Percentiles rank a stretch among this genome's conserved stretches.
Evolutionary conservation across 2,329 filamentous ascomycete species (phyloP).

Genomic region (Fragosphaeria purpurea): DNA sequence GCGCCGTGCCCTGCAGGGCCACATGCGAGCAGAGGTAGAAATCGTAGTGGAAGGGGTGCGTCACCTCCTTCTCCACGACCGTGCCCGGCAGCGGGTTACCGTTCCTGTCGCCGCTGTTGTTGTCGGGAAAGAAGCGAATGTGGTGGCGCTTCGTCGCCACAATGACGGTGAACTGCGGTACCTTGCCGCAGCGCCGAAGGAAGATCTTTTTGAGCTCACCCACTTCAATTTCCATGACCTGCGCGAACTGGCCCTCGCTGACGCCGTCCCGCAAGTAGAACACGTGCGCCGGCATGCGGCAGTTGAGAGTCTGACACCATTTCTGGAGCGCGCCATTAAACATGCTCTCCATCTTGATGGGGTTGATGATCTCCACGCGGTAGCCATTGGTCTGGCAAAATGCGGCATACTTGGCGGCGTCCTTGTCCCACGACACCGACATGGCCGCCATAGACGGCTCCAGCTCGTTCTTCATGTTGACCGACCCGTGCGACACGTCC

Average conservation of each 20-base stretch:
- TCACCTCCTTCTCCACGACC: conserved; percentile 80
- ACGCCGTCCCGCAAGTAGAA: conserved; percentile 94
- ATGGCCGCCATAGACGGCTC: conserved; percentile 76
- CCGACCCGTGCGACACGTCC: conserved; percentile 77
- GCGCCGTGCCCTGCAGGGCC: conserved; percentile 88
- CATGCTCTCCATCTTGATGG: conserved; percentile 54
- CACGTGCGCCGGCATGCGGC: conserved; percentile 59
- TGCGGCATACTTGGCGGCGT: conserved; percentile 67
- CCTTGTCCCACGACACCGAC: conserved; percentile 66
- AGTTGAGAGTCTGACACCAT: conserved; percentile 47
- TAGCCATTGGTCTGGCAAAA: conserved; percentile 74
- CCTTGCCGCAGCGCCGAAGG: conserved; percentile 18
- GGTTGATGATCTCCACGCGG: conserved; percentile 67
- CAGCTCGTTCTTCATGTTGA: conserved; percentile 40
- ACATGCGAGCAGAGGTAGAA: conserved; percentile 57
- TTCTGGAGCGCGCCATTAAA: conserved; percentile 52
- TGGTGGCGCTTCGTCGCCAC: conserved; percentile 92
- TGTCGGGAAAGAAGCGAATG: conserved; percentile 76
- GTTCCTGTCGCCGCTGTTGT: conserved; percentile 52
- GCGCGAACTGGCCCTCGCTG: conserved; percentile 71
- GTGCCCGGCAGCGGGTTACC: conserved; percentile 78
- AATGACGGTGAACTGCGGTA: conserved; percentile 69
- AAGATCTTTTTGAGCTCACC: conserved; percentile 56
- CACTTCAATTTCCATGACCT: conserved; percentile 74
- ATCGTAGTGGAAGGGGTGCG: conserved; percentile 82